Evolutionary conservation across 306 rosid species (phyloP).

Genomic region (Citrullus amarus): DNA sequence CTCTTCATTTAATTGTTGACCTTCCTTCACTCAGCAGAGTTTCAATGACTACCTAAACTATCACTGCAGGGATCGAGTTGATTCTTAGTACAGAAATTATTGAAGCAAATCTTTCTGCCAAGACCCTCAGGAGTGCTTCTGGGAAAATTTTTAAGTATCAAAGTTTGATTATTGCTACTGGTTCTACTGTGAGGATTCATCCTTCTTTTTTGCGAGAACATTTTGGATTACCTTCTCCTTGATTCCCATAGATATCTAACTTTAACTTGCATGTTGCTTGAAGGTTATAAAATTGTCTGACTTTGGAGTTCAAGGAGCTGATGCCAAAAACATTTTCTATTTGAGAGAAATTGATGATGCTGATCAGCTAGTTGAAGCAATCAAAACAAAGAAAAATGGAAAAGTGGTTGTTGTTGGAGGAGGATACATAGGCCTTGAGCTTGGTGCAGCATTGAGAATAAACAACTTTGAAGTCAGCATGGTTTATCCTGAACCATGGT

Average conservation of each 20-base stretch:
- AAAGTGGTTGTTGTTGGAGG: conserved; percentile 97
- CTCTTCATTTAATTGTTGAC: background rate
- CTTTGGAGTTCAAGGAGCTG: conserved; percentile 93
- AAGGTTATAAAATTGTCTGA: conserved; percentile 78
- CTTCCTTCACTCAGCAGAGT: background rate
- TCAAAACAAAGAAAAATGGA: conserved; percentile 65
- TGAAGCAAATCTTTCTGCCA: conserved; percentile 61
- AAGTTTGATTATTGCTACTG: conserved; percentile 77
- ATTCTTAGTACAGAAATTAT: conserved; percentile 77
- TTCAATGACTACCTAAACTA: background rate
- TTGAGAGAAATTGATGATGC: conserved; percentile 94
- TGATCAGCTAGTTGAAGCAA: conserved; percentile 57
- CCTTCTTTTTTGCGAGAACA: background rate
- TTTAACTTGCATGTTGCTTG: conserved; percentile 10
- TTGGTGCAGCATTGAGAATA: conserved; percentile 72
- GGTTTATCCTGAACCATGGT: conserved; percentile 99
- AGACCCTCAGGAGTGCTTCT: conserved; percentile 49
- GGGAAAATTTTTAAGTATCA: conserved; percentile 61
- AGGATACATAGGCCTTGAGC: conserved; percentile 91
- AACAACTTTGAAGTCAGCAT: conserved; percentile 67
- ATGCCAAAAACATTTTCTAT: conserved; percentile 85
- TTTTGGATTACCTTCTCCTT: background rate
- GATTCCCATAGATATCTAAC: background rate
- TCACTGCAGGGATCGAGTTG: conserved; percentile 71
- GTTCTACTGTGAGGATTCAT: conserved; percentile 56